These are phyloP conservation scores for Fraxinus dipetala DNA, from an alignment of 305 asterid genomes.

Conservation along the genomic window DNA sequence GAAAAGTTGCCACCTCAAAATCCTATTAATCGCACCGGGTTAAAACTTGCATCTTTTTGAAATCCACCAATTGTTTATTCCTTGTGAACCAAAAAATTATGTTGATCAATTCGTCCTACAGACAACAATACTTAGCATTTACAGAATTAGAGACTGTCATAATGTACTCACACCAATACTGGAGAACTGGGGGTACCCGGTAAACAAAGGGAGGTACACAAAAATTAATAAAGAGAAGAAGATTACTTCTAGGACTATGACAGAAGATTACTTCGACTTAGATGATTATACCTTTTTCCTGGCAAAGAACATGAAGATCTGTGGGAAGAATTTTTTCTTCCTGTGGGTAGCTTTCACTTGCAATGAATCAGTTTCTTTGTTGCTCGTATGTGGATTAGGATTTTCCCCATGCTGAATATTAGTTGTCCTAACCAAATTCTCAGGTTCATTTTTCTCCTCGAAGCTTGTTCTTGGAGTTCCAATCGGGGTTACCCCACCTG, in stretches of 20 bases:
- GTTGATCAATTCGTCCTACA: slow-evolving; percentile 32
- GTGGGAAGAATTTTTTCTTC: slow-evolving; percentile 73
- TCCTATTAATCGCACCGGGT: neutral
- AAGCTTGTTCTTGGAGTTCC: slow-evolving; percentile 39
- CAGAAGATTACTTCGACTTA: slow-evolving; percentile 28
- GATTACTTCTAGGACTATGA: neutral
- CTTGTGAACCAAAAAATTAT: slow-evolving; percentile 10
- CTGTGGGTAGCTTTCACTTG: slow-evolving; percentile 40
- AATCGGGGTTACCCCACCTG: slow-evolving; percentile 3
- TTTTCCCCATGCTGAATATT: slow-evolving; percentile 42
- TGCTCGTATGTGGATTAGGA: slow-evolving; percentile 35
- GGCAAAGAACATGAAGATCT: slow-evolving; percentile 67
- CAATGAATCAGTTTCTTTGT: slow-evolving; percentile 42
- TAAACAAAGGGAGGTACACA: neutral
- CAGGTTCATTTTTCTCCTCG: slow-evolving; percentile 40
- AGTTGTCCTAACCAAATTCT: slow-evolving; percentile 18
- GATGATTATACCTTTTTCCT: slow-evolving; percentile 46
- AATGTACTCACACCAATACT: neutral
- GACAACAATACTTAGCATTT: slow-evolving; percentile 33
- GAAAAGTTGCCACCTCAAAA: neutral
- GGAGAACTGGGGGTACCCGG: neutral
- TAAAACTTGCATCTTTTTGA: neutral
- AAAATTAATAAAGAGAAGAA: neutral
- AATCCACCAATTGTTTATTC: neutral
- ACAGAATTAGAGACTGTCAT: slow-evolving; percentile 31